Evolutionary conservation across 2,329 filamentous ascomycete genomes (phyloP), one percentile per base, ranked within the genome.

Genomic region (Botrytis sinoallii): DNA sequence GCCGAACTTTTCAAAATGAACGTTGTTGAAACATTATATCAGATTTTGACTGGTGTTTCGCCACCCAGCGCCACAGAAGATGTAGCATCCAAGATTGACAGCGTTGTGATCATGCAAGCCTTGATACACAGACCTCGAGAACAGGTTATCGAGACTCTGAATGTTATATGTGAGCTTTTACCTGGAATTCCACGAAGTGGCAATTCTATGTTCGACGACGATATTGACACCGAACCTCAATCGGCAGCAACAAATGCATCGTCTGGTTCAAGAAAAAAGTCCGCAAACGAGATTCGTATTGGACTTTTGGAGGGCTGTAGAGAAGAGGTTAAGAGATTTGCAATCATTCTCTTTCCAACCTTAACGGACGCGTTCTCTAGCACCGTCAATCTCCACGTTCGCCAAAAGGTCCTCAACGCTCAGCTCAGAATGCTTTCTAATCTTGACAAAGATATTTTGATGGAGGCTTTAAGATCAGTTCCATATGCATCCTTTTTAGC

Each of bases 371-470:
- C 95, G 0, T 99, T 97, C 81, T 98, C 96, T 18, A 98, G 96
- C 82, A 99, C 96, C 0, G 95, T 99, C 76, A 99, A 99, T 80
- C 85, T 98, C 25, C 94, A 90, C 73, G 96, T 99, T 59, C 92
- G 97, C 35, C 94, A 98, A 81, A 98, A 97, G 83, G 96, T 99
- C 4, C 87, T 99, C 48, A 93, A 90, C 32, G 96, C 95, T n/a
- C 96, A 99, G 80, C 85, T 98, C 63, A 98, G 98, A 84, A 98
- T 99, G 94, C 88, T 99, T 16, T 97, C 94, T 20, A 97, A 98
- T 77, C 84, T 99, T n/a, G 94, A 98, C 78, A 90, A 90, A 61
- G 86, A 88, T 55, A 94, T 99, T 69, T 88, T 99, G 6, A 88
- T 93, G 75, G 95, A 98, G 78, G 92, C 95, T 14, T 84, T 99